Evolutionary conservation across 1,139 yeast genomes (phyloP), one percentile per base, ranked within the genome.

Genomic region (Hemisphaericaspora xylofermentans): DNA sequence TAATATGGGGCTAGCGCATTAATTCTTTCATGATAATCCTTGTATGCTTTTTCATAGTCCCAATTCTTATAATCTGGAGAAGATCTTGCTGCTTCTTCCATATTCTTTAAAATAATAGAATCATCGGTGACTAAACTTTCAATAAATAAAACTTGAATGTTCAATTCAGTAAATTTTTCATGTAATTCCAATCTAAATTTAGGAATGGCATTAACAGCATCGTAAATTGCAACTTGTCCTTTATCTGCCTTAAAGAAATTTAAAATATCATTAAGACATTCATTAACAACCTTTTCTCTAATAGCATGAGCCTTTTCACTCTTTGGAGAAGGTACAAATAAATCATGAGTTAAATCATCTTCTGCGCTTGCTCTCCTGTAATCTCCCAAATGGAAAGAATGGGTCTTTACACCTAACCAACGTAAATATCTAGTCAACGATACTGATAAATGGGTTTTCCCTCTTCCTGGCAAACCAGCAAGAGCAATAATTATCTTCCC

Each of bases 201-300:
- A 14, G 84, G 80, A 36, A 84, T 68, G 2, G 95, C 95, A 62
- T 94, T 93, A 43, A 93, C 88, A 0, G 98, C 98, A 63, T 93
- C 99, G 60, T 88, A 93, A 29, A 94, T 87, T 13, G 96, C 98
- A 21, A 94, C 88, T 64, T 93, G 98, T 10, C 96, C 97, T 56
- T 75, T 77, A 48, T 84, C 88, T 28, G 79, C 76, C 45, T 76
- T 76, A 60, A 87, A 88, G 59, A 88, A 93, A 32, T 70, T 68
- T 42, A 77, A 61, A 60, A 93, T 80, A 58, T 88, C 98, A 40
- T 66, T 67, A 39, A 85, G 64, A 56, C 95, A 88, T 35, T 79
- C 77, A 39, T 77, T 71, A 27, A 84, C 74, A 29, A 91, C 78
- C 45, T 73, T 67, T 35, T 71, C 71, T 39, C 96, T 78, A 44